Base-by-base conservation (phyloP, 1,284 basidiomycete species). In the Mycosarcoma mackinlayi region DNA sequence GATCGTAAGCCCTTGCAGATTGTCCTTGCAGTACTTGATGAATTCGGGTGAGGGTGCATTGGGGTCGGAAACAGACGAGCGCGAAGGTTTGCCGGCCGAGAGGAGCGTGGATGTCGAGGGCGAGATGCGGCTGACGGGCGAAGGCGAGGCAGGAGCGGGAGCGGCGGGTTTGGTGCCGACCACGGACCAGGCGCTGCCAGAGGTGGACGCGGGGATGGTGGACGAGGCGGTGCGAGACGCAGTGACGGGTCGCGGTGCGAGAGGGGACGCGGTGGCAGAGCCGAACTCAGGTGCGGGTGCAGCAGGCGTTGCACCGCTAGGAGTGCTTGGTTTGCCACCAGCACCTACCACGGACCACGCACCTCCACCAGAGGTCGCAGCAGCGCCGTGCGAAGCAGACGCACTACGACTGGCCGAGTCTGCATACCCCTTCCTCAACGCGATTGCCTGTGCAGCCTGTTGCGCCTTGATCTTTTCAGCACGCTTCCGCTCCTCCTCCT, bases 271-370 rank as follows among this genome's bases (percentile, higher is more conserved):
- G 25, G 83, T 75, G 11, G 82, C 78, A 30, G 83, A 57, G 11
- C 80, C 74, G 4, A 9, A 18, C 1, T 79, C 54, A 38, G 85
- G n/a, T 16, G 27, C 35, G 19, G 28, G 27, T 14, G 37, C 16
- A 4, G 31, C 18, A 14, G 31, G 24, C 7, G 37, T 19, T 21
- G 55, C 31, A 37, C 39, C 33, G 19, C 70, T 44, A 81, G 83
- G 64, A 24, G 82, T 74, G 1, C 82, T 60, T 39, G 85, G 83
- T 84, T 93, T 94, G 31, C 92, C 91, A 59, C 87, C 87, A 2
- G 90, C 81, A 19, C 93, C 93, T 11, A 96, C 90, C 3, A 91
- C 93, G 7, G 90, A 89, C 93, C 94, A 96, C 14, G 88, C 88
- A 63, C 88, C 88, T 42, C 86, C 87, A 30, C 58, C 55, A 14